A percentile compares a stretch with the other conserved stretches of the same genome.
phyloP scores from a whole-genome alignment of 2,329 filamentous ascomycete species.

The Talaromyces sp. region DNA sequence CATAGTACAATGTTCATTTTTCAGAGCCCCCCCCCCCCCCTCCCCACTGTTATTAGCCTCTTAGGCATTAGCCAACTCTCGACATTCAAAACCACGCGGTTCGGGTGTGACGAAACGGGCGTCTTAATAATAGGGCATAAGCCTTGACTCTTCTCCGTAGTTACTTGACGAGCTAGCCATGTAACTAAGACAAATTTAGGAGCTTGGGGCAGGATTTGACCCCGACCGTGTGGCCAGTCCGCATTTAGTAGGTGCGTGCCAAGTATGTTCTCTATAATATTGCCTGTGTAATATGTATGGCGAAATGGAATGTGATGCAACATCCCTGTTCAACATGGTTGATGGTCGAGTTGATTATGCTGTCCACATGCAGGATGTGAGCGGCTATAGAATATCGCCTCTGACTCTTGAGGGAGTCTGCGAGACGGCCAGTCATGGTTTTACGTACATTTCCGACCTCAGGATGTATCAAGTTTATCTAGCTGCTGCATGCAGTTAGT shows the following conservation, averaged over 20 bases:
- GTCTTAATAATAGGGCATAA: neutral
- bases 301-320: neutral
- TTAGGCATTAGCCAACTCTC: neutral
- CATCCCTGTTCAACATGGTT: neutral
- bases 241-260: neutral
- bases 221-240: neutral
- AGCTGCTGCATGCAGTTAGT: conserved; percentile 1
- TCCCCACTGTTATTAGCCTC: neutral
- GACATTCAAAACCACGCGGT: conserved; percentile 5
- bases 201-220: conserved; percentile 7
- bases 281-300: neutral
- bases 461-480: neutral
- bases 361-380: conserved; percentile 2
- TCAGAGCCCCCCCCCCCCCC: neutral
- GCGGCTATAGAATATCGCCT: neutral
- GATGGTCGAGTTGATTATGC: neutral
- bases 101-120: conserved; percentile 9
- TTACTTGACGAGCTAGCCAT: too few relatives aligned
- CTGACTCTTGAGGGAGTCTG: neutral
- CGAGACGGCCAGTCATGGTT: neutral
- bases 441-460: neutral
- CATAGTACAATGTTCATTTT: neutral
- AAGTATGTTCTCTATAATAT: neutral
- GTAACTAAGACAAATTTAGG: neutral
- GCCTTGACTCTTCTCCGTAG: neutral